Evolutionary conservation across 2,329 filamentous ascomycete genomes (phyloP), one percentile per base, ranked within the genome.

Genomic region (Botrytis aclada): DNA sequence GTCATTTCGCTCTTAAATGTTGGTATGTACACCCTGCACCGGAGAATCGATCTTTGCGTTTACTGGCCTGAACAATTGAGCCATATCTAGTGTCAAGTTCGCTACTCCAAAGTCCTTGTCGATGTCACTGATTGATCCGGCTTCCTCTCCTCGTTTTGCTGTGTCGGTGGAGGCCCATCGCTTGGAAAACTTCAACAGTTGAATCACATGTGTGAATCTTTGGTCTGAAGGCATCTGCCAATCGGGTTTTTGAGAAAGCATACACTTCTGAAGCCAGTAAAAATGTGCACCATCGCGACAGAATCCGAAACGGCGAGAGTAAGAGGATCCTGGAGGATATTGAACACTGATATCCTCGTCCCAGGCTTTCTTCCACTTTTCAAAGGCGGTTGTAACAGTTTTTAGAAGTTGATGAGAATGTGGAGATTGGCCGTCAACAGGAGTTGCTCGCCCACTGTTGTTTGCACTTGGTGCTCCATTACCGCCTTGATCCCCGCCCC

Each of bases 281-380:
- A 91, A 93, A 77, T 92, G 90, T 22, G 93, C 87, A 2, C 87
- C 91, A 77, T 93, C 91, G 67, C 90, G 84, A 71, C 89, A 93
- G 81, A 93, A 93, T 0, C 92, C 91, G 76, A 90, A 86, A 25
- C 91, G 88, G 65, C 86, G 85, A 67, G 84, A 84, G 71, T 86
- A 87, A n/a, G 84, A 84, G n/a, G 83, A 83, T 9, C 81, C 79
- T 37, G 83, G 87, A 10, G 89, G 88, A 74, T 93, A 93, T 79
- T 94, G 91, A 54, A 87, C 83, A 20, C 86, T 84, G 84, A 92
- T 90, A 77, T 94, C 92, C 73, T 85, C 82, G 79, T 93, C 91
- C 91, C 92, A 93, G 74, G 86, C 87, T 29, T 84, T 84, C 82
- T 93, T 93, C 87, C 92, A 93, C 77, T 92, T 91, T 75, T 90